Evolutionary conservation across 1,284 basidiomycete genomes (phyloP).

Genomic region (Trametes hirsuta): DNA sequence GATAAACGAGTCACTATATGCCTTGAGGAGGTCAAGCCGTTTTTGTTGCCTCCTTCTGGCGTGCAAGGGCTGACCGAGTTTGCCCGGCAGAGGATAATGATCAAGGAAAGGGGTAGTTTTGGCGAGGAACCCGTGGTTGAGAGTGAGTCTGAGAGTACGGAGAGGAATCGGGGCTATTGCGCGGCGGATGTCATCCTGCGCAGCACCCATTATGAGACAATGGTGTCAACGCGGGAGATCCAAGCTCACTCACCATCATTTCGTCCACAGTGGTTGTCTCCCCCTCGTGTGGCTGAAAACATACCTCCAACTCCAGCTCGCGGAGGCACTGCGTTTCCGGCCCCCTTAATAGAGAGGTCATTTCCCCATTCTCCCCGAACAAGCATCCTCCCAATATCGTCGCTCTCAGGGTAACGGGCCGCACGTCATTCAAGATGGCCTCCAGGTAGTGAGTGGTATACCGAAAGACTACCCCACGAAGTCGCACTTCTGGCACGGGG

Average conservation of each 20-base stretch:
- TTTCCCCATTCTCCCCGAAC: background rate
- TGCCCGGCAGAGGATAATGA: too few relatives aligned
- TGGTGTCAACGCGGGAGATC: background rate
- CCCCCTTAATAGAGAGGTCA: background rate
- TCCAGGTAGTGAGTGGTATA: background rate
- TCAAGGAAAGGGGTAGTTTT: too few relatives aligned
- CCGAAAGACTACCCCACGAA: background rate
- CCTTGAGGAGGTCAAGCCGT: background rate
- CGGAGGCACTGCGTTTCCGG: conserved; percentile 1
- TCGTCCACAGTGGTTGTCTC: background rate
- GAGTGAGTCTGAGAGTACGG: conserved; percentile 4
- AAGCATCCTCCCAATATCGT: background rate
- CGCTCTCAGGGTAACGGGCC: background rate
- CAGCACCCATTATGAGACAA: background rate
- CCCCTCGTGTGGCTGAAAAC: conserved; percentile 5
- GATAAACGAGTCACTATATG: background rate
- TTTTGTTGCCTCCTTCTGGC: background rate
- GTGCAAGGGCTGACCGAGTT: background rate
- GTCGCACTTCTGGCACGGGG: conserved; percentile 7
- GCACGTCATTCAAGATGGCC: conserved; percentile 5
- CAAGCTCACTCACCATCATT: background rate
- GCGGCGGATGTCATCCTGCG: conserved; percentile 1
- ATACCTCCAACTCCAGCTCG: conserved; percentile 5
- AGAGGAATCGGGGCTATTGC: background rate
- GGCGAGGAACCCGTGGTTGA: conserved; percentile 6